These are phyloP conservation scores for Boletus tylopilopsis DNA, from an alignment of 768 basidiomycete species.

Conservation along the genomic window DNA sequence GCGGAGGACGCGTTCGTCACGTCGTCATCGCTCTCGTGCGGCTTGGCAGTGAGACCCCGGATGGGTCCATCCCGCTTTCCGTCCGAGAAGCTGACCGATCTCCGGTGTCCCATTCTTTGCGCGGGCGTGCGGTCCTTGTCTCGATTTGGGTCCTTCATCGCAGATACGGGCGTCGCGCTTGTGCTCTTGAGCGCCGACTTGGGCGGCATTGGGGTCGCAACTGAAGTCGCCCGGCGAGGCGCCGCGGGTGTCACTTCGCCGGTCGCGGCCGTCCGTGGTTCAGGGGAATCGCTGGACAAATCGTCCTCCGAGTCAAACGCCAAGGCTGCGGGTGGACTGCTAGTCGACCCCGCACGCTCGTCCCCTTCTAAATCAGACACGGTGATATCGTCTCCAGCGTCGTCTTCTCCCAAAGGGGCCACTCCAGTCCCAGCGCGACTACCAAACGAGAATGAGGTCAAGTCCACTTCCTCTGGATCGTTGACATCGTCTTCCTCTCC, in stretches of 20 bases:
- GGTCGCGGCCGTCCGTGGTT: background rate
- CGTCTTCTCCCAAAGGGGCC: constrained; percentile 38
- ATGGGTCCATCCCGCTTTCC: constrained; percentile 91
- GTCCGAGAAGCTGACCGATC: constrained; percentile 96
- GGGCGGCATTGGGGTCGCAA: constrained; percentile 30
- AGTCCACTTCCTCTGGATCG: constrained; percentile 64
- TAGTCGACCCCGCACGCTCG: constrained; percentile 15
- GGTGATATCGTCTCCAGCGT: constrained; percentile 40
- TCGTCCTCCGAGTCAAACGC: constrained; percentile 39
- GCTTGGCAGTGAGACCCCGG: constrained; percentile 44
- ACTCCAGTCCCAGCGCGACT: constrained; percentile 49
- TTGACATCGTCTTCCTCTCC: constrained; percentile 42
- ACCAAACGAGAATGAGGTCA: constrained; percentile 73
- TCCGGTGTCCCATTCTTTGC: constrained; percentile 48
- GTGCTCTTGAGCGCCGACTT: constrained; percentile 42
- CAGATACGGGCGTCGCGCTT: constrained; percentile 54
- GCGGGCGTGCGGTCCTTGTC: constrained; percentile 54
- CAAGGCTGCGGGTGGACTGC: constrained; percentile 4
- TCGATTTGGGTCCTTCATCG: constrained; percentile 49
- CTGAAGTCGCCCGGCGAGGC: constrained; percentile 8
- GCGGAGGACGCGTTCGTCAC: constrained; percentile 16
- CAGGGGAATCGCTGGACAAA: constrained; percentile 14
- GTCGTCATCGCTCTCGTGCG: constrained; percentile 38
- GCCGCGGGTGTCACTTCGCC: constrained; percentile 22
- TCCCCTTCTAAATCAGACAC: constrained; percentile 33